Conservation (phyloP, 2,329 filamentous ascomycete species). For the Ascocoryne sarcoides region DNA sequence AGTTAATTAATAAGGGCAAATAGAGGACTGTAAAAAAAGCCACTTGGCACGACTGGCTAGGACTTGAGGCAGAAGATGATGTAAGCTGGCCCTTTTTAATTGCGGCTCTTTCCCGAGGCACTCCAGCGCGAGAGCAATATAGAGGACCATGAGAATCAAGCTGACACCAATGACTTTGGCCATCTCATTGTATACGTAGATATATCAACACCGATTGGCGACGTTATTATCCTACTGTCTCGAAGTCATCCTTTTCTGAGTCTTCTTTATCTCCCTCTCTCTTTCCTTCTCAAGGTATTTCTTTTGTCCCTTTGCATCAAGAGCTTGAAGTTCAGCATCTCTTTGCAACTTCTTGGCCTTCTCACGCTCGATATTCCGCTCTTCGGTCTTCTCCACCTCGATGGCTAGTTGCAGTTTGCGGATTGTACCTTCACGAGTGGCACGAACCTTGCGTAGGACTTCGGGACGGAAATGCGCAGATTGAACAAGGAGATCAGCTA, state of each 20-base stretch:
- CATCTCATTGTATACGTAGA: too few species aligned
- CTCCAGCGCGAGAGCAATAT: too few species aligned
- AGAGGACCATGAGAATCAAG: too few species aligned
- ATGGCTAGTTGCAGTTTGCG: conserved; percentile 69
- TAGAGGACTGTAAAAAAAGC: too few species aligned
- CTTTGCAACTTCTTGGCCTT: conserved; percentile 81
- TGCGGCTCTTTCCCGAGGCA: too few species aligned
- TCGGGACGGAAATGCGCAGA: conserved; percentile 81
- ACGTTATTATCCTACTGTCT: conserved; percentile 13
- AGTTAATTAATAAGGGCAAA: too few species aligned
- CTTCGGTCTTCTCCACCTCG: conserved; percentile 74
- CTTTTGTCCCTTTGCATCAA: conserved; percentile 77
- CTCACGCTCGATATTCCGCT: conserved; percentile 63
- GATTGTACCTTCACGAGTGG: conserved; percentile 71
- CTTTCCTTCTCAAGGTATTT: conserved; percentile 76
- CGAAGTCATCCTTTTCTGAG: conserved; percentile 51
- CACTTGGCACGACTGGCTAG: too few species aligned
- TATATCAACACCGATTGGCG: too few species aligned
- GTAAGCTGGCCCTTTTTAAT: too few species aligned
- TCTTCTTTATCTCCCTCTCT: conserved; percentile 59
- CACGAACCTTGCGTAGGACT: conserved; percentile 75
- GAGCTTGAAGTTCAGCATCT: conserved; percentile 67
- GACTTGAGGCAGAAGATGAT: too few species aligned
- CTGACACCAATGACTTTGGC: too few species aligned
- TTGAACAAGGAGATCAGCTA: conserved; percentile 74